phyloP scores from a whole-genome alignment of 345 rosid genomes.

The Aegle marmelos region DNA sequence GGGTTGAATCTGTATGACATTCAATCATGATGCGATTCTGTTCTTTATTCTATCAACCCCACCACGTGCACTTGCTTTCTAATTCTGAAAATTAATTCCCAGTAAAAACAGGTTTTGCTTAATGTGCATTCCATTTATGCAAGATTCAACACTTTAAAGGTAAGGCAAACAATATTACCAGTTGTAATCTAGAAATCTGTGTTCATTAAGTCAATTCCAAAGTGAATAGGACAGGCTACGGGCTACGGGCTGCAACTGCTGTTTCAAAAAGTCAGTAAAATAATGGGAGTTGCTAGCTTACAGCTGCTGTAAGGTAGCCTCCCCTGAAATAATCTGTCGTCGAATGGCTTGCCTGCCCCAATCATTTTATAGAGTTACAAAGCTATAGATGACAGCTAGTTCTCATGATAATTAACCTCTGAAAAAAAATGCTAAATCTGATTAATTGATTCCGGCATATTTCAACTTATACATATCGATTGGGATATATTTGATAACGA shows the following conservation, averaged over 20 bases:
- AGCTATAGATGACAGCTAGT: neutral
- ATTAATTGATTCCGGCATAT: too few relatives aligned
- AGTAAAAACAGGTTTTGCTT: neutral
- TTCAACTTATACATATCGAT: neutral
- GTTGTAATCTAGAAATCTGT: too few relatives aligned
- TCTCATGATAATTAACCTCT: neutral
- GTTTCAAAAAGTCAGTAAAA: neutral
- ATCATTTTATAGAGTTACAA: neutral
- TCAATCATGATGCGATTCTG: neutral
- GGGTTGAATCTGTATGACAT: neutral
- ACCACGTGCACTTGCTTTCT: conserved; percentile 1
- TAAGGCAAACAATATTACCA: neutral
- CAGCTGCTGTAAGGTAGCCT: too few relatives aligned
- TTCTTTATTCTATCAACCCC: neutral
- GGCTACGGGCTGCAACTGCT: too few relatives aligned
- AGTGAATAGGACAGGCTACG: neutral
- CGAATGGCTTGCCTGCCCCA: conserved; percentile 12
- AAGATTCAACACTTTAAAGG: neutral
- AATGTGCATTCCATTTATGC: neutral
- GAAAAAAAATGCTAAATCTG: neutral
- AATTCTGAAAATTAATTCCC: neutral
- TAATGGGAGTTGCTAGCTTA: too few relatives aligned
- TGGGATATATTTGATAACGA: neutral
- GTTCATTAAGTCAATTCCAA: neutral
- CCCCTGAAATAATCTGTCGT: neutral